A percentile compares a stretch with the other conserved stretches of the same genome.
phyloP scores from a whole-genome alignment of 306 rosid species.

The Lathyrus tuberosus region DNA sequence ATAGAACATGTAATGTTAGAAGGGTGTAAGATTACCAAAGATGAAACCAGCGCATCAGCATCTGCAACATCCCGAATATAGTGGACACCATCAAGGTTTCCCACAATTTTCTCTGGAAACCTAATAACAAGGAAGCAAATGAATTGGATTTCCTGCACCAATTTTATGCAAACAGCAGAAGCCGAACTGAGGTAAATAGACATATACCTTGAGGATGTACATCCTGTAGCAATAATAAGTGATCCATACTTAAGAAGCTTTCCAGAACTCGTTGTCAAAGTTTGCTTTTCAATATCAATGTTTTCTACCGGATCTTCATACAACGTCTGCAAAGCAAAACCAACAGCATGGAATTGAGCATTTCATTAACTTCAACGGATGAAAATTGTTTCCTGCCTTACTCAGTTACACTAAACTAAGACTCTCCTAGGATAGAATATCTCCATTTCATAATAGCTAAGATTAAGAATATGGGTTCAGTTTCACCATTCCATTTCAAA shows the following conservation, averaged over 20 bases:
- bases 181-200: conserved; percentile 18
- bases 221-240: conserved; percentile 81
- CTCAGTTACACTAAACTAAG: conserved; percentile 9
- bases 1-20: not conserved
- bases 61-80: conserved; percentile 92
- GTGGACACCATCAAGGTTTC: conserved; percentile 87
- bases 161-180: conserved; percentile 14
- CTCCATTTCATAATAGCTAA: not conserved
- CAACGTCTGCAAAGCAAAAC: conserved; percentile 55
- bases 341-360: conserved; percentile 32
- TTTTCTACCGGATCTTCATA: conserved; percentile 73
- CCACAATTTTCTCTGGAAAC: conserved; percentile 89
- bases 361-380: not conserved
- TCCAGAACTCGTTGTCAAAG: conserved; percentile 76
- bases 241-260: conserved; percentile 86
- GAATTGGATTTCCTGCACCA: conserved; percentile 35
- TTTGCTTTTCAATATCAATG: conserved; percentile 69
- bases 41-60: conserved; percentile 75
- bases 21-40: conserved; percentile 59
- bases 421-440: not conserved
- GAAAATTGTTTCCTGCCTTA: not conserved
- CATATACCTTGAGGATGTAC: conserved; percentile 77
- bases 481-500: conserved; percentile 31
- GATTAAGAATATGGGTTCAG: conserved; percentile 14
- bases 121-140: conserved; percentile 48